Evolutionary conservation across 352 stramenopile species (phyloP), one percentile per base, ranked within the genome.

Genomic region (Achlya hypogyna): DNA sequence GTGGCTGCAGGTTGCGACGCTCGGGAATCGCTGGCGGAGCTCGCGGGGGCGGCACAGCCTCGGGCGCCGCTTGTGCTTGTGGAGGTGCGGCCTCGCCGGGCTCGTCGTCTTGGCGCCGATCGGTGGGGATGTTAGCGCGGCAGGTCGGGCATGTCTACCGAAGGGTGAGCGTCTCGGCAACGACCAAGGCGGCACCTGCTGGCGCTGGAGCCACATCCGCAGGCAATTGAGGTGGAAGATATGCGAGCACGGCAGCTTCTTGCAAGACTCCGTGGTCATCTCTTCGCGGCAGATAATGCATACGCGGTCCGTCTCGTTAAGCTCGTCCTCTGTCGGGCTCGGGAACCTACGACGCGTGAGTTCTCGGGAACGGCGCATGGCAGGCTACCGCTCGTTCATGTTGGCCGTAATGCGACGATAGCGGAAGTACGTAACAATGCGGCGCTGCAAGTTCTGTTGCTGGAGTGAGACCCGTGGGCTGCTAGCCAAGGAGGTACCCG

Each of bases 151-250:
- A 99, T 9, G 90, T 97, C 75, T 84, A 53, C 0, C 27, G 42
- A 38, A 51, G 0, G 27, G 54, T 59, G 22, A 56, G 9, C 58
- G 14, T 27, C 18, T 6, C 25, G 18, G 22, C 4, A 22, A 67
- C 45, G 32, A 22, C 14, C 22, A 63, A 25, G n/a, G 1, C 4
- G 3, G 47, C 69, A 82, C 76, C 62, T 99, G 97, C 71, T 99
- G 96, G 62, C 98, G 95, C 69, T 99, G 93, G 18, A 99, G 86
- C 97, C 97, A 99, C 81, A 98, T 97, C 62, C 97, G 94, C 12
- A 99, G 78, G 74, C 97, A 99, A 71, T 97, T 85, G 34, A 98
- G 87, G 71, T 99, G 95, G 73, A 98, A 98, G 53, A 98, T 96
- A 73, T 99, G 97, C 35, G 88, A 89, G 74, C 97, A 99, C n/a